These are phyloP conservation scores for Nidula niveotomentosa DNA, from an alignment of 1,284 basidiomycete genomes.

Conservation along the genomic window DNA sequence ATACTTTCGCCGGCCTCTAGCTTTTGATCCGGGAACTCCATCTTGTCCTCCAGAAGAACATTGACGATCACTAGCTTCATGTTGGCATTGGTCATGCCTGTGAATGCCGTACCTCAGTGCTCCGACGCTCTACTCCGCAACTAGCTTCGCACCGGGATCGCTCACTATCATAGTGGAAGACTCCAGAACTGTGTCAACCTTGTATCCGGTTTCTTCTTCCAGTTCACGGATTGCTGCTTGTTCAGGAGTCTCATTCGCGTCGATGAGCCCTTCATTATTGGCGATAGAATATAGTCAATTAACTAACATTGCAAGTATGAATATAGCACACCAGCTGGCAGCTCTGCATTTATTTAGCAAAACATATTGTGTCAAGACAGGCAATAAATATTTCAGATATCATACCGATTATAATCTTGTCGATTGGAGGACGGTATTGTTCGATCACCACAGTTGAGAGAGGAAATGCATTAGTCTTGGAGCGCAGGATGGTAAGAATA, in stretches of 20 bases:
- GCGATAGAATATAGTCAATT: too few relatives aligned
- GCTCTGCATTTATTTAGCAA: constrained; percentile 45
- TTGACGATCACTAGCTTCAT: constrained; percentile 75
- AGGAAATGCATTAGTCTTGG: constrained; percentile 66
- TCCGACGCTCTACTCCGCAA: too few relatives aligned
- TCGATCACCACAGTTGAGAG: constrained; percentile 83
- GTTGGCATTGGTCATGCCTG: constrained; percentile 83
- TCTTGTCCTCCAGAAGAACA: constrained; percentile 57
- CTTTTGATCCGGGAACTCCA: constrained; percentile 62
- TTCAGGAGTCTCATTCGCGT: constrained; percentile 76
- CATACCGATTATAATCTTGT: constrained; percentile 71
- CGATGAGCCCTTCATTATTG: constrained; percentile 64
- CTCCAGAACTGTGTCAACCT: constrained; percentile 59
- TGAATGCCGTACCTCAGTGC: neutral
- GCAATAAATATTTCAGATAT: neutral
- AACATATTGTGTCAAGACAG: neutral
- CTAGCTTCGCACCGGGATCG: constrained; percentile 61
- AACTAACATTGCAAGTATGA: too few relatives aligned
- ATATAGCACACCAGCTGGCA: constrained; percentile 67
- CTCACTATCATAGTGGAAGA: constrained; percentile 70
- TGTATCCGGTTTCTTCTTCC: constrained; percentile 89
- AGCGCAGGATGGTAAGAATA: constrained; percentile 78
- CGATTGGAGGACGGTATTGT: constrained; percentile 84
- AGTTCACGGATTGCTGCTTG: constrained; percentile 83
- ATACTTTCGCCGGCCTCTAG: constrained; percentile 87